phyloP scores from a whole-genome alignment of 2,329 filamentous ascomycete species.

The Elsinoe batatas region DNA sequence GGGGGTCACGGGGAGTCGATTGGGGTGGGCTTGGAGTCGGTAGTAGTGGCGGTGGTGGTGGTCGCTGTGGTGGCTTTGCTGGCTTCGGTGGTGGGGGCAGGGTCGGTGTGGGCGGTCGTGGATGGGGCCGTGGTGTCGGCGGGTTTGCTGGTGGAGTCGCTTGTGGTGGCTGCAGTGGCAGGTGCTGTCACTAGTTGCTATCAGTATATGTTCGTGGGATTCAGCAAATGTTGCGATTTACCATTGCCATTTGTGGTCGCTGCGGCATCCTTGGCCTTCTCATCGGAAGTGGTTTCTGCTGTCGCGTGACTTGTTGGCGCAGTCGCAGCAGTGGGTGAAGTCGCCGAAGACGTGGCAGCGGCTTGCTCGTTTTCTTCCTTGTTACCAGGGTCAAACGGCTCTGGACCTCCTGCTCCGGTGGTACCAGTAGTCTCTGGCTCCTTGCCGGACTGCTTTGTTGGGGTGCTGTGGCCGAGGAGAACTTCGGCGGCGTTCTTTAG shows the following conservation, averaged over 20 bases:
- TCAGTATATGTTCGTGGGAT: background rate
- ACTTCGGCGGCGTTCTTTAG: slow-evolving; percentile 14
- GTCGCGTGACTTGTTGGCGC: slow-evolving; percentile 2
- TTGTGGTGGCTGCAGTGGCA: background rate
- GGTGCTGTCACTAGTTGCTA: background rate
- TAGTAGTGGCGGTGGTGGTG: background rate
- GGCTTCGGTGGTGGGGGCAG: background rate
- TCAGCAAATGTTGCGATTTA: background rate
- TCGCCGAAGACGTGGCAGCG: background rate
- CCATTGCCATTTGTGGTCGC: background rate
- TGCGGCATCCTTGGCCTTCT: background rate
- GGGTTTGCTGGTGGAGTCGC: background rate
- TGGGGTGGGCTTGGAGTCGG: background rate
- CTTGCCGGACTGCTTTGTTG: slow-evolving; percentile 11
- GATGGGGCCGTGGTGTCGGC: background rate
- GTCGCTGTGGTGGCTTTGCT: background rate
- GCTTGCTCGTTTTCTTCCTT: slow-evolving; percentile 8
- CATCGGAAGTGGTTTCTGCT: background rate
- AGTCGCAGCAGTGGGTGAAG: background rate
- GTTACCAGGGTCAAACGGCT: slow-evolving; percentile 12
- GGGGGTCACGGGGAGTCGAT: background rate
- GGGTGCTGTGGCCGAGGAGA: slow-evolving; percentile 10
- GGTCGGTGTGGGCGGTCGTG: slow-evolving; percentile 6
- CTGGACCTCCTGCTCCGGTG: slow-evolving; percentile 1
- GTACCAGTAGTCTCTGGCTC: slow-evolving; percentile 6